A percentile compares a stretch with the other conserved stretches of the same genome.
These are phyloP conservation scores for Acer yangbiense DNA, from an alignment of 345 rosid genomes.

Conservation along the genomic window DNA sequence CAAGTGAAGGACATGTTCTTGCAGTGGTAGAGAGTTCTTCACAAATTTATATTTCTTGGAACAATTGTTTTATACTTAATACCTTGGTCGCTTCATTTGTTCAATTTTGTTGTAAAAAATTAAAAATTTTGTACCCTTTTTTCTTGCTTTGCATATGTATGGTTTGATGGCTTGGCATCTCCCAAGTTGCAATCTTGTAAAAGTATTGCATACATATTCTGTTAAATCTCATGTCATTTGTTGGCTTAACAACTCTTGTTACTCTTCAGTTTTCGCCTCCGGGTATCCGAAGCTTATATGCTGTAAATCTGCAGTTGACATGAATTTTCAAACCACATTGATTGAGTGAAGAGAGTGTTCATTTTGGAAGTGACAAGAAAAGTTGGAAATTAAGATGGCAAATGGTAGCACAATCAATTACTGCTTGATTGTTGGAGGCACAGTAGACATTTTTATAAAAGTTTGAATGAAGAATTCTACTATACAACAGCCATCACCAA, in stretches of 20 bases:
- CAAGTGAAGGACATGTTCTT: neutral
- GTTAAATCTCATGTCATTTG: neutral
- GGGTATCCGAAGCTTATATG: neutral
- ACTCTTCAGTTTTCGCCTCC: neutral
- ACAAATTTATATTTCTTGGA: slow-evolving; percentile 4
- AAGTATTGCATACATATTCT: neutral
- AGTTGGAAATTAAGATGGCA: neutral
- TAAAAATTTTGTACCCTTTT: neutral
- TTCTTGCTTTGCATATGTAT: neutral
- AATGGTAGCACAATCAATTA: too few species aligned
- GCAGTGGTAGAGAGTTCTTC: neutral
- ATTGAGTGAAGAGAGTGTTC: neutral
- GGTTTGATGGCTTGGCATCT: neutral
- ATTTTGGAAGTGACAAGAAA: neutral
- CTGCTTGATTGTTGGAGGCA: too few species aligned
- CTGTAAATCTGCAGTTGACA: too few species aligned
- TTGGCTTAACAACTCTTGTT: neutral
- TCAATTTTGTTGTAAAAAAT: slow-evolving; percentile 18
- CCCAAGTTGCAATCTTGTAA: slow-evolving; percentile 4
- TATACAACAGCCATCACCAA: slow-evolving; percentile 44
- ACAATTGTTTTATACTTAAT: neutral
- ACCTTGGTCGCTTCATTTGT: neutral
- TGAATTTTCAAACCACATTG: neutral
- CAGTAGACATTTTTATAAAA: too few species aligned
- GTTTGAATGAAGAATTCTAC: neutral